A percentile compares a stretch with the other conserved stretches of the same genome.
Evolutionary conservation across 768 basidiomycete genomes (phyloP).

Genomic region (Jaapia argillacea): DNA sequence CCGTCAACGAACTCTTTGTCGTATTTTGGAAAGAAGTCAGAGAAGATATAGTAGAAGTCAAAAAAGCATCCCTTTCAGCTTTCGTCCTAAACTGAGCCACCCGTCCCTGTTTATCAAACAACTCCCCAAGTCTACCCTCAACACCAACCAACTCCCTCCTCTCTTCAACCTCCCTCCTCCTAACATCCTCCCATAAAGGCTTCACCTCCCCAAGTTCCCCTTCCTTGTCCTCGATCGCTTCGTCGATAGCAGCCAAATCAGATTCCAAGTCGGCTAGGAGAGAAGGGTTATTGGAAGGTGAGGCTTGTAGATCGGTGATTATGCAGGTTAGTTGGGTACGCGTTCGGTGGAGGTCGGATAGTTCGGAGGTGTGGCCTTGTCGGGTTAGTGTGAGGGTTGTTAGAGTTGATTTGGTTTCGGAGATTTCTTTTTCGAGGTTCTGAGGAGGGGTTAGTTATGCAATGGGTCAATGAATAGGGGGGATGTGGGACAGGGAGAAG

Average conservation of each 20-base stretch:
- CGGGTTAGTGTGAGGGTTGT: slow-evolving; percentile 64
- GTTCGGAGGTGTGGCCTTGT: slow-evolving; percentile 70
- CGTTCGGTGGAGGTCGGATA: slow-evolving; percentile 77
- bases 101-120: slow-evolving; percentile 90
- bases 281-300: slow-evolving; percentile 54
- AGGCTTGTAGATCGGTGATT: slow-evolving; percentile 64
- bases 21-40: slow-evolving; percentile 50
- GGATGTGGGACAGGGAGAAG: too few relatives aligned
- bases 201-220: slow-evolving; percentile 46
- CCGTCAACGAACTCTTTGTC: slow-evolving; percentile 46
- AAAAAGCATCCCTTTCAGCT: slow-evolving; percentile 73
- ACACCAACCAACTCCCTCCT: slow-evolving; percentile 66
- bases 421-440: slow-evolving; percentile 66
- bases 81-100: slow-evolving; percentile 76
- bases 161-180: slow-evolving; percentile 39
- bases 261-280: slow-evolving; percentile 50
- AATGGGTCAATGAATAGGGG: too few relatives aligned
- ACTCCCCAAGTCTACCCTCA: slow-evolving; percentile 54
- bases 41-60: slow-evolving; percentile 69
- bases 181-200: slow-evolving; percentile 61
- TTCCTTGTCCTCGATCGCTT: slow-evolving; percentile 56
- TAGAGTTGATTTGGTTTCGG: slow-evolving; percentile 56
- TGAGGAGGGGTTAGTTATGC: slow-evolving; percentile 18
- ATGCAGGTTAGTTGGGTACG: slow-evolving; percentile 82
- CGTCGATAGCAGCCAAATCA: slow-evolving; percentile 54